phyloP scores from a whole-genome alignment of 2,329 filamentous ascomycete species.

The Colletotrichum navitas region DNA sequence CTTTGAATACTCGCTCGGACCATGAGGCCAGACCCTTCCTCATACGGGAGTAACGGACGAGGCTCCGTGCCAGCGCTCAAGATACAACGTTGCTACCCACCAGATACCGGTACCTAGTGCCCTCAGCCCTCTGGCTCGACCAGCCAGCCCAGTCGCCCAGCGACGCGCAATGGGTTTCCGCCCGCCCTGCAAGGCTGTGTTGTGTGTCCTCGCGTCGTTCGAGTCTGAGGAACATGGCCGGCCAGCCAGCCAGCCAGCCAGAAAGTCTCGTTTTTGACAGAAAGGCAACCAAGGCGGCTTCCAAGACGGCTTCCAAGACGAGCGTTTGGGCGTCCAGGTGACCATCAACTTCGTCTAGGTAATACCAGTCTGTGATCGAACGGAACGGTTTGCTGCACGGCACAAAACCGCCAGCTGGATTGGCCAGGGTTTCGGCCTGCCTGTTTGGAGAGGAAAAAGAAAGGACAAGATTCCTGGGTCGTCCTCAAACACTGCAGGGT shows the following conservation, averaged over 20 bases:
- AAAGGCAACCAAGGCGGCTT: conserved; percentile 21
- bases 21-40: conserved; percentile 11
- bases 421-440: neutral
- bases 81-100: neutral
- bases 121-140: no score
- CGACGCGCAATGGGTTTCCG: neutral
- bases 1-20: conserved; percentile 24
- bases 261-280: neutral
- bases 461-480: conserved; percentile 5
- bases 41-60: conserved; percentile 1
- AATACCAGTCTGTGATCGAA: conserved; percentile 31
- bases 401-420: conserved; percentile 19
- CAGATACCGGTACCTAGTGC: no score
- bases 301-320: conserved; percentile 20
- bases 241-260: neutral
- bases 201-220: no score
- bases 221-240: neutral
- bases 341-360: conserved; percentile 13
- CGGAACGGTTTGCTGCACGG: conserved; percentile 23
- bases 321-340: conserved; percentile 18
- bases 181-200: neutral
- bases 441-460: conserved; percentile 5
- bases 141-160: no score
- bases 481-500: conserved; percentile 5
- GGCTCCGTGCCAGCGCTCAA: neutral